Base-by-base conservation (phyloP, 2,329 filamentous ascomycete species). In the Elsinoe perseae region DNA sequence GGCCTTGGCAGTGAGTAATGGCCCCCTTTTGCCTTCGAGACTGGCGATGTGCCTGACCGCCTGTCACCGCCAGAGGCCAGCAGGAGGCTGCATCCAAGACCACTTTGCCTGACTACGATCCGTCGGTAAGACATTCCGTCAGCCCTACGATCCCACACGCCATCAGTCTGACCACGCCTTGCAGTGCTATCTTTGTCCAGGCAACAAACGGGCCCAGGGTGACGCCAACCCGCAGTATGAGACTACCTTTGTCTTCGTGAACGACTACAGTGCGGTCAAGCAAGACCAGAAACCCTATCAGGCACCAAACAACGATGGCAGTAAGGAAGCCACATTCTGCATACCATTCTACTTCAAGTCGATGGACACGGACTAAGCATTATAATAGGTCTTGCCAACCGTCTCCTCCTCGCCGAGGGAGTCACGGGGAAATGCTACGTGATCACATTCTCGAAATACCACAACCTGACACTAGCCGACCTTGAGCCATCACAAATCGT, bases 341-440 rank as follows among this genome's bases (percentile, higher is more conserved):
- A 23, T 52, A 25, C 40, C 40, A 25, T 25, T 27, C 40, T 44
- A 21, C 40, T 23, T 44, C 14, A 25, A 44, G 40, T 14, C 40
- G 18, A 12, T 36, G 38, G 12, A 50, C 27, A 50, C 5, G 14
- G 27, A 18, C 44, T 50, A 50, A 50, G 6, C 28, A 52, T 38
- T 38, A 12, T n/a, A 21, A 27, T 53, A 89, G 86, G 85, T 64
- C 76, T 91, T 30, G 84, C 88, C 52, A 84, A 84, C 6, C 77
- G 85, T 27, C 82, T 98, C 36, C 82, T 98, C 34, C 83, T 83
- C 64, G 92, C 89, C 21, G 83, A 95, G 68, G 79, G 89, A 7
- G 91, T 95, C 57, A 96, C 88, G 52, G 93, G 93, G 61, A 92
- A 92, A 75, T 98, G 93, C 77, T 97, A 95, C 72, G 93, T 98